Base-by-base conservation (phyloP, 2,329 filamentous ascomycete species). In the Ophiostoma novo-ulmi region DNA sequence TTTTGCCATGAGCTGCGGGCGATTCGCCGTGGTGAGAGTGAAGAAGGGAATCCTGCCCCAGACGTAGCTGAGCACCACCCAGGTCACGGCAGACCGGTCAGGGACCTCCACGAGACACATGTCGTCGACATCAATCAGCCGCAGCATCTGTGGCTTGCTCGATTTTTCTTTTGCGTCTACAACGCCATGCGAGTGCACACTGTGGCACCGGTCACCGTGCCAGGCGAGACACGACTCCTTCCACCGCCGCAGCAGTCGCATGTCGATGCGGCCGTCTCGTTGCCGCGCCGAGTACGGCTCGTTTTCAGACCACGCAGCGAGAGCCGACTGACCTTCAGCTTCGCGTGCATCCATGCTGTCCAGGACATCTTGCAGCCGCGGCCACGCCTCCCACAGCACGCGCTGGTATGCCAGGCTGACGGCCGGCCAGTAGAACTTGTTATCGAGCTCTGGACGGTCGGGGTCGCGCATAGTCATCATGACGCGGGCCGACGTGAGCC, bases 161-260 rank as follows among this genome's bases (percentile, higher is more conserved):
- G 63, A 1, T 13, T 14, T 14, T 41, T 36, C 11, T 39, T 36
- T 44, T 31, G 61, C 13, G 31, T 20, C 17, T 20, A n/a, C n/a
- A 17, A n/a, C 36, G 36, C 36, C 36, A 35, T 63, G 11, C 0
- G 44, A 14, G 52, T 63, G 38, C 7, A 11, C 17, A n/a, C 11
- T 26, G 38, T 38, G 38, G 44, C 67, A 68, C 2, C n/a, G 31
- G 20, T 55, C 44, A 26, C 67, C 67, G 35, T 68, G 67, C 31
- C 67, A 68, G 2, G 67, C 44, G 13, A 48, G 58, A 17, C 67
- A 68, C 3, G 67, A 20, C 44, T 68, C 67, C 11, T 68, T 68
- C 67, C 67, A 68, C n/a, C 67, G 67, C 14, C 67, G 67, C 31
- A 68, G 67, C 44, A 68, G 44, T 31, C 67, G 67, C 67, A 68